Conservation (phyloP, 257 asterid species). For the Solanum lignicaule region DNA sequence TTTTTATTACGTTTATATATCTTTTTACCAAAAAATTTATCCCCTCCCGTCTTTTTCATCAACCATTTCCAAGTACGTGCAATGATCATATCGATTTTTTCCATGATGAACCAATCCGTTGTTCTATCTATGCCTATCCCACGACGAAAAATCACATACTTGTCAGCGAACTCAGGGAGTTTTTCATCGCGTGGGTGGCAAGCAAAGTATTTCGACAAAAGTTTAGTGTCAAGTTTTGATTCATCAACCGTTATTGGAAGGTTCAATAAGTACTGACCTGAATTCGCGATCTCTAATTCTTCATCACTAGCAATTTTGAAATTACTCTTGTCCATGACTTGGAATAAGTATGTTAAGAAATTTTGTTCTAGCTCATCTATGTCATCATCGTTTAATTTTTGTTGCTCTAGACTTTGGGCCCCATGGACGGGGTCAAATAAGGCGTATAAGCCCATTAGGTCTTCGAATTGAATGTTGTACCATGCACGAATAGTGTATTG, state of each 20-base stretch:
- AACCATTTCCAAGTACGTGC: slow-evolving; percentile 81
- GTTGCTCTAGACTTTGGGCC: slow-evolving; percentile 72
- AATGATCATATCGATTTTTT: slow-evolving; percentile 77
- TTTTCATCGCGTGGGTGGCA: slow-evolving; percentile 42
- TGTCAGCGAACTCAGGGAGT: slow-evolving; percentile 88
- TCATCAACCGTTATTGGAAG: slow-evolving; percentile 92
- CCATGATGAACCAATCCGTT: slow-evolving; percentile 79
- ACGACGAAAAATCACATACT: slow-evolving; percentile 87
- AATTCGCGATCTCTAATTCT: slow-evolving; percentile 76
- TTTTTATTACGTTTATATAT: slow-evolving; percentile 19
- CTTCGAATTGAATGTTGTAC: slow-evolving; percentile 94
- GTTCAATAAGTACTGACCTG: slow-evolving; percentile 86
- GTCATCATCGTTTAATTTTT: slow-evolving; percentile 57
- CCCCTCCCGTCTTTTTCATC: slow-evolving; percentile 67
- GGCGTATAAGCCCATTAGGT: slow-evolving; percentile 92
- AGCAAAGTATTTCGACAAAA: slow-evolving; percentile 56
- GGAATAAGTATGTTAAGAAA: slow-evolving; percentile 68
- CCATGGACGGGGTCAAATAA: slow-evolving; percentile 95
- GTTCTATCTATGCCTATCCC: slow-evolving; percentile 94
- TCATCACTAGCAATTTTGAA: slow-evolving; percentile 78
- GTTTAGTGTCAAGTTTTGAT: slow-evolving; percentile 79
- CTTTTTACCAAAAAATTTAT: slow-evolving; percentile 43
- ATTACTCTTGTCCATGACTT: slow-evolving; percentile 92
- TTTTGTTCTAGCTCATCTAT: slow-evolving; percentile 72
- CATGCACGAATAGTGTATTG: slow-evolving; percentile 95